phyloP scores from a whole-genome alignment of 2,329 filamentous ascomycete species.

The Colletotrichum navitas region DNA sequence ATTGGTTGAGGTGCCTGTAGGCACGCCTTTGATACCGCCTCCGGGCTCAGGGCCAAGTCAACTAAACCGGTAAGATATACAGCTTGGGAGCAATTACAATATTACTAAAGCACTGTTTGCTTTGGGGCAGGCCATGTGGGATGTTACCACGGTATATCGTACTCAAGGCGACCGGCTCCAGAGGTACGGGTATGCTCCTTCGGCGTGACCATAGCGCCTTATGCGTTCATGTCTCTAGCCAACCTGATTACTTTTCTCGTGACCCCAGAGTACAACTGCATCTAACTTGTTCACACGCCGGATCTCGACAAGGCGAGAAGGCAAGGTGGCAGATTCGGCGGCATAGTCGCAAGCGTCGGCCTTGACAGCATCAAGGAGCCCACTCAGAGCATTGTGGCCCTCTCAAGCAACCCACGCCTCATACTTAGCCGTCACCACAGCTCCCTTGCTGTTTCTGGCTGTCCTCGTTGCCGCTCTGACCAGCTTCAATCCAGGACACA shows the following conservation, averaged over 20 bases:
- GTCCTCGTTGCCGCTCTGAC: slow-evolving; percentile 28
- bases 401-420: slow-evolving; percentile 24
- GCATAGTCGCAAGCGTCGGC: slow-evolving; percentile 36
- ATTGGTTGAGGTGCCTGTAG: slow-evolving; percentile 39
- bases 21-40: slow-evolving; percentile 38
- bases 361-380: slow-evolving; percentile 34
- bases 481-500: slow-evolving; percentile 23
- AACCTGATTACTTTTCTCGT: slow-evolving; percentile 47
- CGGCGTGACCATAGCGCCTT: slow-evolving; percentile 48
- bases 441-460: slow-evolving; percentile 10
- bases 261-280: slow-evolving; percentile 47
- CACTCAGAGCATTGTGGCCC: slow-evolving; percentile 32
- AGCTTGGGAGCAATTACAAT: slow-evolving; percentile 43
- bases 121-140: slow-evolving; percentile 45
- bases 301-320: slow-evolving; percentile 37
- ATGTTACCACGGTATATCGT: slow-evolving; percentile 44
- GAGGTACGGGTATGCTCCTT: slow-evolving; percentile 49
- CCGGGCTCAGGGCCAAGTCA: slow-evolving; percentile 19
- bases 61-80: slow-evolving; percentile 31
- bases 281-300: slow-evolving; percentile 46
- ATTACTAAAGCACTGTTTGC: slow-evolving; percentile 41
- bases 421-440: slow-evolving; percentile 29
- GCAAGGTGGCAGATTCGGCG: slow-evolving; percentile 29
- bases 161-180: slow-evolving; percentile 46
- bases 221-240: slow-evolving; percentile 49